These are phyloP conservation scores for Serendipita vermifera DNA, from an alignment of 768 basidiomycete species.

Conservation along the genomic window DNA sequence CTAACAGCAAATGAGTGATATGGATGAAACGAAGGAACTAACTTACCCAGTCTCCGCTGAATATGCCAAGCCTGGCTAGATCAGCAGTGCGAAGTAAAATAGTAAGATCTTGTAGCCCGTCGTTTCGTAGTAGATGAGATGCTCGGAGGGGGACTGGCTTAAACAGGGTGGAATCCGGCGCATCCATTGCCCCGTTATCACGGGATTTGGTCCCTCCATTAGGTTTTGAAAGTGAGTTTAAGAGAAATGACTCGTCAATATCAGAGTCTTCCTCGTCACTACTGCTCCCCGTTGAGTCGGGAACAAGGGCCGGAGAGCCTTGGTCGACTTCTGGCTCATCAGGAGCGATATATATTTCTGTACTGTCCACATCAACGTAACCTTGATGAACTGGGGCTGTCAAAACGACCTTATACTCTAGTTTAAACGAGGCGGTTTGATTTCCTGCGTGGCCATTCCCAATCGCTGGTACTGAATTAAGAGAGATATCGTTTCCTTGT, in stretches of 20 bases:
- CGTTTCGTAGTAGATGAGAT: background rate
- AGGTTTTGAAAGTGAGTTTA: conserved; percentile 11
- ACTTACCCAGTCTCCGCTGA: conserved; percentile 69
- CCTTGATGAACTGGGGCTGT: conserved; percentile 68
- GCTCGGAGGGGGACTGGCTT: background rate
- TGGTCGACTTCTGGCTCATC: conserved; percentile 16
- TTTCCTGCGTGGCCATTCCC: background rate
- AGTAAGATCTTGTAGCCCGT: conserved; percentile 35
- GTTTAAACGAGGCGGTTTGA: no score
- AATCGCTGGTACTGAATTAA: background rate
- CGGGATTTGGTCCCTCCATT: conserved; percentile 12
- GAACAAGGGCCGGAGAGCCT: conserved; percentile 9
- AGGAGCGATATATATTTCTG: conserved; percentile 40
- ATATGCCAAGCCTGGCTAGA: conserved; percentile 48
- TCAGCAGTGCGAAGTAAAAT: conserved; percentile 53
- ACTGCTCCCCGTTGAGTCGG: conserved; percentile 11
- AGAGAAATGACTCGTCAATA: conserved; percentile 12
- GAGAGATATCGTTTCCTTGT: conserved; percentile 10
- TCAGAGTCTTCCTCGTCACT: conserved; percentile 17
- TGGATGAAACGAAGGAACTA: background rate
- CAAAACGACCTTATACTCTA: conserved; percentile 36
- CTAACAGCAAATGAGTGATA: conserved; percentile 21
- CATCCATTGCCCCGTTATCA: background rate
- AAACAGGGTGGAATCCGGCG: background rate
- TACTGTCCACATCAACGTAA: conserved; percentile 32